Base-by-base conservation (phyloP, 2,329 filamentous ascomycete species). In the Hypoxylon sp. region DNA sequence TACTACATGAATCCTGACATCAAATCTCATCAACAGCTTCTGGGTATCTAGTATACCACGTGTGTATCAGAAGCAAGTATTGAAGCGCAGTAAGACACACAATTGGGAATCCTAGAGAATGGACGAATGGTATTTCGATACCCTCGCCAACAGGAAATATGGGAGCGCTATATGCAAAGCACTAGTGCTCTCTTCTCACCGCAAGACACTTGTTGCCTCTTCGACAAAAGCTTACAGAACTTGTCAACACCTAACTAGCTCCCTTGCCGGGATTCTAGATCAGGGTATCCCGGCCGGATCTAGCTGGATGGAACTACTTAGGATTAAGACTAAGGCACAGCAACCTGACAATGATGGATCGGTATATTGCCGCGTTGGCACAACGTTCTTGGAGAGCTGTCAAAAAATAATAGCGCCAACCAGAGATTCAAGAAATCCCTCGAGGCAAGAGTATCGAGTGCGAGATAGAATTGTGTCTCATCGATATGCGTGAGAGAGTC, bases 221-320 rank as follows among this genome's bases (percentile, higher is more conserved):
- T 53, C 46, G 39, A 54, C 31, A 52, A 47, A 53, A 60, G 35
- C 50, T 60, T 53, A 65, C 48, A 70, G 44, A 44, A 65, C 61
- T 68, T 68, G 65, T 68, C 65, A 65, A 58, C 62, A 68, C 21
- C 61, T 68, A 21, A 59, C 55, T 67, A 70, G 57, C 50, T 53
- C 47, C 57, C 47, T 37, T 52, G 65, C 42, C 67, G 67, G 67
- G 39, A 64, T 64, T 56, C 64, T 70, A 35, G 47, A 63, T 68
- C 65, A 65, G 55, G 68, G 50, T 50, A 63, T 68, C 53, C 68
- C 68, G 65, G 61, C 58, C 54, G 50, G 57, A 46, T 68, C 62
- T 68, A 60, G 58, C 57, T 61, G 62, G 17, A 62, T 57, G 54
- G 52, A 51, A 56, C 27, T 37, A 52, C 32, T 47, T 44, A 58